A percentile compares a stretch with the other conserved stretches of the same genome.
These are phyloP conservation scores for Calophaca sinica DNA, from an alignment of 306 rosid genomes.

Conservation along the genomic window DNA sequence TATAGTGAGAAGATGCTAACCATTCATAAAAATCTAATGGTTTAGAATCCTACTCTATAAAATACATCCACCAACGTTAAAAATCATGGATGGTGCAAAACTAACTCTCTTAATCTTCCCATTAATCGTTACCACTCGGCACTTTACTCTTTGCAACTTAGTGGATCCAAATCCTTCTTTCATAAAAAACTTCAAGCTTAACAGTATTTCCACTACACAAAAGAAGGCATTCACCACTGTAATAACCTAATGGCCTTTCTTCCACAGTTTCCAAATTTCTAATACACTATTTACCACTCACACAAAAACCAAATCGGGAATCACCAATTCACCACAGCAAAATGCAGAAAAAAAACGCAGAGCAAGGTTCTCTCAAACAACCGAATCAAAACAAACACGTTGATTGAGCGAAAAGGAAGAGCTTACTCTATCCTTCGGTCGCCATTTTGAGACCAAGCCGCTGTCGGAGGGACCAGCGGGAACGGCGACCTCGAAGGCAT, in stretches of 20 bases:
- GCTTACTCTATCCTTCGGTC: conserved; percentile 91
- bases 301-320: background rate
- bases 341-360: conserved; percentile 17
- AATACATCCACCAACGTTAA: background rate
- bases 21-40: conserved; percentile 5
- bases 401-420: background rate
- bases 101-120: conserved; percentile 5
- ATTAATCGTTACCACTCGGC: background rate
- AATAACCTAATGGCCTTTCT: conserved; percentile 7
- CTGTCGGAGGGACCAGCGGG: conserved; percentile 80
- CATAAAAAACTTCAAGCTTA: conserved; percentile 12
- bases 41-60: background rate
- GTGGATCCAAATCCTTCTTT: conserved; percentile 26
- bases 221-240: conserved; percentile 1
- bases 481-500: conserved; percentile 76
- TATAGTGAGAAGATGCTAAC: background rate
- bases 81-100: background rate
- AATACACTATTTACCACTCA: background rate
- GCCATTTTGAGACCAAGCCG: conserved; percentile 94
- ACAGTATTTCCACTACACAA: conserved; percentile 16
- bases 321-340: background rate
- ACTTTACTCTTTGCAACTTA: background rate
- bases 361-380: conserved; percentile 4
- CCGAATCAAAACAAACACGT: background rate
- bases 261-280: background rate